A percentile compares a stretch with the other conserved stretches of the same genome.
These are phyloP conservation scores for Schrenkiella parvula DNA, from an alignment of 345 rosid genomes.

Conservation along the genomic window DNA sequence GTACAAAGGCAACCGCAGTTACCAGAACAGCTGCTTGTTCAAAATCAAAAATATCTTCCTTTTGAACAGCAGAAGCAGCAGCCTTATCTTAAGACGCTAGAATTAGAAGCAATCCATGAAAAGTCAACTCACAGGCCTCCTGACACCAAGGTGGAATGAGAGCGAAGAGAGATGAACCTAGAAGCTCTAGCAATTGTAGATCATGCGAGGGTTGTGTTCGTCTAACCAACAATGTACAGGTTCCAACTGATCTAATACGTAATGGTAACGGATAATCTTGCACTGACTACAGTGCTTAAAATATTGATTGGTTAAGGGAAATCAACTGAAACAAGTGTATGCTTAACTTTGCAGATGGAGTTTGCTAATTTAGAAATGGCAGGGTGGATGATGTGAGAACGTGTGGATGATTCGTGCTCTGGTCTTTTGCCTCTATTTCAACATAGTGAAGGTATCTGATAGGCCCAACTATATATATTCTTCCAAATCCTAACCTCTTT, in stretches of 20 bases:
- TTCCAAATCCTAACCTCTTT: conserved; percentile 8
- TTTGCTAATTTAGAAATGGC: background rate
- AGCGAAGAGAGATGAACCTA: conserved; percentile 24
- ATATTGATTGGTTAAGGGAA: background rate
- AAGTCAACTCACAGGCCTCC: conserved; percentile 21
- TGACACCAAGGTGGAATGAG: conserved; percentile 56
- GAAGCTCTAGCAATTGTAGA: conserved; percentile 39
- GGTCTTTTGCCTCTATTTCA: conserved; percentile 3
- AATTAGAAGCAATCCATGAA: conserved; percentile 41
- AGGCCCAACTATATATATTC: conserved; percentile 2
- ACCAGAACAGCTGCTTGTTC: conserved; percentile 36
- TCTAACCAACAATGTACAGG: conserved; percentile 80
- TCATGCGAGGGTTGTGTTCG: conserved; percentile 47
- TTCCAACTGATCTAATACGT: conserved; percentile 20
- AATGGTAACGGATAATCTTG: background rate
- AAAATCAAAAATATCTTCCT: conserved; percentile 15
- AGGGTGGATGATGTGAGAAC: conserved; percentile 1
- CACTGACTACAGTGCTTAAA: background rate
- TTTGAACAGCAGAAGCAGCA: conserved; percentile 10
- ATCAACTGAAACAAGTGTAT: conserved; percentile 3
- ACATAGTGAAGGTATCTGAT: conserved; percentile 10
- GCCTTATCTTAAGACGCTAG: conserved; percentile 32
- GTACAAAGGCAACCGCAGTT: conserved; percentile 45
- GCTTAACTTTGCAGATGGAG: conserved; percentile 15
- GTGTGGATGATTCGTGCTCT: conserved; percentile 6